Conservation (phyloP, 2,329 filamentous ascomycete species). For the Aspergillus flavus region DNA sequence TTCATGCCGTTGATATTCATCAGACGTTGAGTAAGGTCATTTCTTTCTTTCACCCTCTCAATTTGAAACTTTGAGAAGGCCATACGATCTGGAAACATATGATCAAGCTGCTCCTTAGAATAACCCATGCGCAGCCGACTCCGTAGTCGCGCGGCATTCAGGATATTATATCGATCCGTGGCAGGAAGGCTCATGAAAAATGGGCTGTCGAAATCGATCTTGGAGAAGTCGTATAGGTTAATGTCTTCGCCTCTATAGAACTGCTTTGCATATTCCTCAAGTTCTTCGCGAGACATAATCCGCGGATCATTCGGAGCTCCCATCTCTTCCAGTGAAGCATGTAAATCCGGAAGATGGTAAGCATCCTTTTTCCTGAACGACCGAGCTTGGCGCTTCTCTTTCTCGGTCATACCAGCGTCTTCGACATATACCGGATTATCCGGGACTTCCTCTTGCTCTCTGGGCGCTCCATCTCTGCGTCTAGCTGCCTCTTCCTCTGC, state of each 20-base stretch:
- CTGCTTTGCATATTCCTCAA: conserved; percentile 90
- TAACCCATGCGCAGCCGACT: conserved; percentile 92
- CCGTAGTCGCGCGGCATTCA: conserved; percentile 87
- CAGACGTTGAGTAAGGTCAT: conserved; percentile 88
- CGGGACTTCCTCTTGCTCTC: conserved; percentile 67
- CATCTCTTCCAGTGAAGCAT: conserved; percentile 78
- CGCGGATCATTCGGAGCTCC: conserved; percentile 87
- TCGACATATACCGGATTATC: conserved; percentile 83
- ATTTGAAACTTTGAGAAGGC: conserved; percentile 97
- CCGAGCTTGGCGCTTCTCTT: conserved; percentile 72
- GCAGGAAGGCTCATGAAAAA: conserved; percentile 92
- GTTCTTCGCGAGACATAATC: conserved; percentile 92
- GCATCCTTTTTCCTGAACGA: conserved; percentile 90
- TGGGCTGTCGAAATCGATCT: conserved; percentile 95
- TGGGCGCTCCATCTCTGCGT: conserved; percentile 52
- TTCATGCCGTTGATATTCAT: conserved; percentile 95
- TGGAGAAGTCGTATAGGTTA: conserved; percentile 88
- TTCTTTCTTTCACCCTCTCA: conserved; percentile 87
- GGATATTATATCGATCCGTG: conserved; percentile 91
- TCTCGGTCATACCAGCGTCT: conserved; percentile 78
- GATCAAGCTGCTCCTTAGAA: conserved; percentile 92
- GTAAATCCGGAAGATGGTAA: conserved; percentile 89
- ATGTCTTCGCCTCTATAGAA: conserved; percentile 93
- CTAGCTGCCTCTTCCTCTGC: conserved; percentile 82
- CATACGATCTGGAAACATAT: conserved; percentile 98